A percentile compares a stretch with the other conserved stretches of the same genome.
Evolutionary conservation across 2,329 filamentous ascomycete species (phyloP).

Genomic region (Ambrosiella cleistominuta): DNA sequence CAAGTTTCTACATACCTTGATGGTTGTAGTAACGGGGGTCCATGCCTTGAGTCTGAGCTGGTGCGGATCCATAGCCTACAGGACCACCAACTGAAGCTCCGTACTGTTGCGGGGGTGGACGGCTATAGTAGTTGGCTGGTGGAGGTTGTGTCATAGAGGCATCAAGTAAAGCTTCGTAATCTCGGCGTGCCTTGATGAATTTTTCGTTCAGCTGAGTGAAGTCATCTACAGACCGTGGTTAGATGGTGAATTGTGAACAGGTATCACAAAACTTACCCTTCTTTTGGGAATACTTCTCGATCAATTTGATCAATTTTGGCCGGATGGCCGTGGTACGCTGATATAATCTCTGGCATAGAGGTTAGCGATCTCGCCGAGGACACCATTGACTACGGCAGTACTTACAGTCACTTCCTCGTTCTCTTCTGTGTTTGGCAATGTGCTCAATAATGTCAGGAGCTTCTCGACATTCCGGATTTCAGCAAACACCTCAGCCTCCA

Average conservation of each 20-base stretch:
- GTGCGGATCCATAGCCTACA: constrained; percentile 20
- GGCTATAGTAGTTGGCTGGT: constrained; percentile 50
- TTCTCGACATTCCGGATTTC: constrained; percentile 49
- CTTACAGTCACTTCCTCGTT: constrained; percentile 87
- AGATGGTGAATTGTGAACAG: neutral
- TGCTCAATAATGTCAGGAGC: constrained; percentile 76
- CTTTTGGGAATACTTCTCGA: constrained; percentile 98
- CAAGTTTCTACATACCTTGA: constrained; percentile 7
- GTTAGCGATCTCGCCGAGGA: constrained; percentile 1
- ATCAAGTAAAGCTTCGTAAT: constrained; percentile 92
- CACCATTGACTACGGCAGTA: constrained; percentile 4
- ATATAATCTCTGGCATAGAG: constrained; percentile 46
- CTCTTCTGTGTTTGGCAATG: constrained; percentile 68
- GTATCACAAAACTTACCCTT: constrained; percentile 45
- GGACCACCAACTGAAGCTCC: constrained; percentile 49
- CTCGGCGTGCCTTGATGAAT: constrained; percentile 93
- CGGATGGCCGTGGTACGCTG: constrained; percentile 87
- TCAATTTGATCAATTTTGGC: constrained; percentile 92
- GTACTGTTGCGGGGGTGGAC: constrained; percentile 31
- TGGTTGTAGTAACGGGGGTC: constrained; percentile 13
- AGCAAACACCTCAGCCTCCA: constrained; percentile 58
- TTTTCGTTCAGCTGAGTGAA: constrained; percentile 98
- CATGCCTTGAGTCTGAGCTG: constrained; percentile 8
- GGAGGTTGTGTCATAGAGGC: constrained; percentile 92
- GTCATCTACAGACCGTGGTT: constrained; percentile 46